These are phyloP conservation scores for Brasenia schreberi DNA, from an alignment of 164 flowering plant genomes.

Conservation along the genomic window DNA sequence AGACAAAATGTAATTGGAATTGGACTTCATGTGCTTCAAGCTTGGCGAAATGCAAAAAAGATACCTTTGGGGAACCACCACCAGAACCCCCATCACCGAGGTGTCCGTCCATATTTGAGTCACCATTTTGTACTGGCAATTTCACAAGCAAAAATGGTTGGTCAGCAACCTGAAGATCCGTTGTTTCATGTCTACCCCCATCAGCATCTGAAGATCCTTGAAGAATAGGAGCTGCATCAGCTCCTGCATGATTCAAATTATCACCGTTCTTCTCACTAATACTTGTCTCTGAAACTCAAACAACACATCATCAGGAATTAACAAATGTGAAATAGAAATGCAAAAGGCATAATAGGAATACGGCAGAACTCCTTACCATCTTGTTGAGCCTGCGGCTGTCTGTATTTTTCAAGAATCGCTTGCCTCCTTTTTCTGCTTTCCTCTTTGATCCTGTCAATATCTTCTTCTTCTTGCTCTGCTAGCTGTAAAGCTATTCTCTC, in stretches of 20 bases:
- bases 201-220: slow-evolving; percentile 10
- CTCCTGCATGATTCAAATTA: slow-evolving; percentile 12
- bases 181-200: slow-evolving; percentile 22
- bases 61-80: slow-evolving; percentile 90
- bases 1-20: too few relatives aligned
- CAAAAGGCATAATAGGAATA: not conserved
- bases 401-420: slow-evolving; percentile 82
- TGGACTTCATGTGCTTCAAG: too few relatives aligned
- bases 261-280: slow-evolving; percentile 7
- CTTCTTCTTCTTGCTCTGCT: slow-evolving; percentile 83
- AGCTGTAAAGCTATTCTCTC: slow-evolving; percentile 46
- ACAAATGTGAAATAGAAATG: slow-evolving; percentile 1
- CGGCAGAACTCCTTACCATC: slow-evolving; percentile 7
- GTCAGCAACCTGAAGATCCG: slow-evolving; percentile 31
- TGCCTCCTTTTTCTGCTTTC: slow-evolving; percentile 81
- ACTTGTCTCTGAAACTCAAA: slow-evolving; percentile 21
- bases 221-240: slow-evolving; percentile 10
- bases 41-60: too few relatives aligned
- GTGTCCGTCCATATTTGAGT: slow-evolving; percentile 17
- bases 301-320: not conserved
- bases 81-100: slow-evolving; percentile 54
- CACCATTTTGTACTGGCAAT: slow-evolving; percentile 46
- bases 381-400: slow-evolving; percentile 27
- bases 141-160: slow-evolving; percentile 43
- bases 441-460: slow-evolving; percentile 70